Conservation (phyloP, 495 filamentous ascomycete species). For the Glarea lozoyensis region DNA sequence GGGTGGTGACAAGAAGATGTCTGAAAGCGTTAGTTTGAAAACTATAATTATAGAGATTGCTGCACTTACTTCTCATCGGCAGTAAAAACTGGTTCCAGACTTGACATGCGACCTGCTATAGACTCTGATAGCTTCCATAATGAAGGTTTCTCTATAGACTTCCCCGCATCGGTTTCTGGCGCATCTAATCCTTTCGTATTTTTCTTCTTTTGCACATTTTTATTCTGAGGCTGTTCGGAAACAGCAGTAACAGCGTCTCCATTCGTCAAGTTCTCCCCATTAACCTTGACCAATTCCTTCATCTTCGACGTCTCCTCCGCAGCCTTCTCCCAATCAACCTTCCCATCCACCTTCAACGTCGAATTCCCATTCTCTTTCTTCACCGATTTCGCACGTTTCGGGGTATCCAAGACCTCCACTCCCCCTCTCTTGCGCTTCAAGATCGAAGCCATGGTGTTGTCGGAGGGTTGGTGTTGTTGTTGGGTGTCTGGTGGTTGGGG, state of each 20-base stretch:
- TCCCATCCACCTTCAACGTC: background rate
- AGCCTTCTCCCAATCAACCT: slow-evolving; percentile 15
- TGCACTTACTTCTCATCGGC: slow-evolving; percentile 70
- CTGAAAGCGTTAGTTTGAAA: slow-evolving; percentile 30
- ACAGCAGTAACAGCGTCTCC: background rate
- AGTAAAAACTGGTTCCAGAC: slow-evolving; percentile 72
- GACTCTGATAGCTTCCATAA: slow-evolving; percentile 51
- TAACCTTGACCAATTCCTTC: slow-evolving; percentile 1
- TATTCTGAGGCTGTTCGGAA: slow-evolving; percentile 12
- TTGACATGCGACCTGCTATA: slow-evolving; percentile 58
- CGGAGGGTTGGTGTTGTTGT: slow-evolving; percentile 17
- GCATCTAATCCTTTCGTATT: background rate
- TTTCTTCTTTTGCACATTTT: slow-evolving; percentile 4
- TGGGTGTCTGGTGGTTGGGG: slow-evolving; percentile 6
- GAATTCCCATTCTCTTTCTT: slow-evolving; percentile 3
- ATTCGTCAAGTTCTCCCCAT: slow-evolving; percentile 14
- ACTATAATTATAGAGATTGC: slow-evolving; percentile 3
- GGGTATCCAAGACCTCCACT: slow-evolving; percentile 13
- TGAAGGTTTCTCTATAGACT: slow-evolving; percentile 7
- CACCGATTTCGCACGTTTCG: slow-evolving; percentile 17
- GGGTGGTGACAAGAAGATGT: slow-evolving; percentile 52
- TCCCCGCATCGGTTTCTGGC: slow-evolving; percentile 2
- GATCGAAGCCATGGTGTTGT: slow-evolving; percentile 23
- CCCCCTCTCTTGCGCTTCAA: slow-evolving; percentile 25
- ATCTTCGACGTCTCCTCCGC: slow-evolving; percentile 9